Conservation (phyloP, 352 stramenopile genomes). For the Pythium dissimile region DNA sequence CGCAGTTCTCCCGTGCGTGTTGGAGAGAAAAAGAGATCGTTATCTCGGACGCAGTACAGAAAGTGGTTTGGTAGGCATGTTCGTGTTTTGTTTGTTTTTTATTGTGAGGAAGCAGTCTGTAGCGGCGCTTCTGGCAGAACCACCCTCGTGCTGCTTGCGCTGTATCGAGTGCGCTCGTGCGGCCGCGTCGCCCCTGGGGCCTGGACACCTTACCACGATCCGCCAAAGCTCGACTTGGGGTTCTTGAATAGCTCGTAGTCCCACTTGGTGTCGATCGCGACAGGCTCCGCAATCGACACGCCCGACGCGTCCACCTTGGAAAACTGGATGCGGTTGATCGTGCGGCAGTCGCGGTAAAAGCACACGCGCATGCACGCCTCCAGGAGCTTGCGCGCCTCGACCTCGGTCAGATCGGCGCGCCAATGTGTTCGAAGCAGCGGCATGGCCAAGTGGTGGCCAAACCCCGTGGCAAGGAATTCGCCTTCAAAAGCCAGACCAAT, state of each 20-base stretch:
- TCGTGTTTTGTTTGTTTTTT: background rate
- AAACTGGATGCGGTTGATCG: constrained; percentile 97
- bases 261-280: constrained; percentile 96
- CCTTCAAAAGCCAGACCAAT: constrained; percentile 97
- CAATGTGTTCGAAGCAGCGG: constrained; percentile 96
- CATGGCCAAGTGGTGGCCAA: constrained; percentile 96
- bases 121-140: no score
- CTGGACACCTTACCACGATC: constrained; percentile 93
- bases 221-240: constrained; percentile 86
- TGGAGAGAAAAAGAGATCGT: background rate
- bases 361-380: constrained; percentile 98
- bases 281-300: constrained; percentile 91
- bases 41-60: no score
- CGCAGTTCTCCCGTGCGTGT: background rate
- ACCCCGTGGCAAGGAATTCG: constrained; percentile 96
- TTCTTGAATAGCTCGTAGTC: constrained; percentile 86
- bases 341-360: constrained; percentile 98
- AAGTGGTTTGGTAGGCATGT: background rate
- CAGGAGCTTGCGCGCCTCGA: constrained; percentile 92
- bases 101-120: no score
- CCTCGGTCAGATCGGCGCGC: constrained; percentile 90
- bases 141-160: no score
- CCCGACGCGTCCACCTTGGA: constrained; percentile 91
- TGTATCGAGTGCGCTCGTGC: no score
- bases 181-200: no score